Base-by-base conservation (phyloP, 306 rosid species). In the Hippophae tibetana region DNA sequence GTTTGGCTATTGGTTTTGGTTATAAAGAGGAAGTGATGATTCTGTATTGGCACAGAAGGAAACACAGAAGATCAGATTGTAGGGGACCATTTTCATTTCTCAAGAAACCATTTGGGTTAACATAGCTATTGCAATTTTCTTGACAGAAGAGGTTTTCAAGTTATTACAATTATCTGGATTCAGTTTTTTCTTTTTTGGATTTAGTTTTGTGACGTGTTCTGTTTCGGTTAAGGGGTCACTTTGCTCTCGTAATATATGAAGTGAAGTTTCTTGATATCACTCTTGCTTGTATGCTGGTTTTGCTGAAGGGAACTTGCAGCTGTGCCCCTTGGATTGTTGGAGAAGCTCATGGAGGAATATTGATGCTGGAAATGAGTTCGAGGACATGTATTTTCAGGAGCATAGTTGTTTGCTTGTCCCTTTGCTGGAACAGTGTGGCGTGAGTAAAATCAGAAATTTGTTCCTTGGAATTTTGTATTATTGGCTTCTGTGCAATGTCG, bases 371-470 rank as follows among this genome's bases (percentile, higher is more conserved):
- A 86, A 85, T 80, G 88, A 88, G 60, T 71, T 79, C 57, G 74
- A 81, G 83, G 95, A 82, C 89, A 87, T 92, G 98, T 87, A 92
- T 82, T 85, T 95, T 67, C 88, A 80, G 66, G 82, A 76, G 89
- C 79, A 71, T 81, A 76, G 87, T 78, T 81, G 74, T 85, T 78
- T 89, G 88, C 82, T 85, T 76, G 78, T 76, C 85, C 83, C 89
- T 76, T 64, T 70, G 60, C 68, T 43, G 81, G 88, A 87, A 77
- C 86, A 69, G 74, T 60, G 59, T 69, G 69, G 46, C 79, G 66
- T 75, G 66, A 82, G 77, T 84, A 73, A 73, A 73, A 75, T 69
- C 25, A 73, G 59, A 77, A 64, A 73, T 79, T 56, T 79, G 70
- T 64, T 49, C 62, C 67, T 56, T 62, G 67, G 78, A 74, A 62